These are phyloP conservation scores for Furcasterigmium furcatum DNA, from an alignment of 2,329 filamentous ascomycete genomes.

Conservation along the genomic window DNA sequence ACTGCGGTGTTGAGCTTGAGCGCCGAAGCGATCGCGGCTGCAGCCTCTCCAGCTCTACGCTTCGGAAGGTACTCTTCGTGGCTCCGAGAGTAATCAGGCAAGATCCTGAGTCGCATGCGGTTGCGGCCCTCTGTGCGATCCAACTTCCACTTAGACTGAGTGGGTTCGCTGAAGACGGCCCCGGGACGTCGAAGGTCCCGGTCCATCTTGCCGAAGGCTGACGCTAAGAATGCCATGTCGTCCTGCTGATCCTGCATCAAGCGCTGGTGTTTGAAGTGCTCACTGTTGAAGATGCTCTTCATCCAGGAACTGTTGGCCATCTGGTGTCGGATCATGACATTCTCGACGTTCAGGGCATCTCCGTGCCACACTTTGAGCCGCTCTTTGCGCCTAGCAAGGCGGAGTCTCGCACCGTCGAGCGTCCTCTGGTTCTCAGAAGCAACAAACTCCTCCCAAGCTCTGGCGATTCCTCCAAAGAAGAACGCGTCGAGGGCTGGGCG, in stretches of 20 bases:
- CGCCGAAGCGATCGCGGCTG: conserved; percentile 5
- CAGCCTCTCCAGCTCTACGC: conserved; percentile 42
- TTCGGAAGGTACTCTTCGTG: conserved; percentile 83
- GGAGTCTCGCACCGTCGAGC: conserved; percentile 67
- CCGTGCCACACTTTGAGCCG: conserved; percentile 76
- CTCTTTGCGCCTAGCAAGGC: conserved; percentile 75
- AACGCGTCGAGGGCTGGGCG: conserved; percentile 73
- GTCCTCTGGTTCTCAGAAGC: conserved; percentile 76
- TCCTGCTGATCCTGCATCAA: conserved; percentile 91
- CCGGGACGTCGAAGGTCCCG: conserved; percentile 75
- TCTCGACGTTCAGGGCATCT: conserved; percentile 66
- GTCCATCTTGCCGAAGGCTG: conserved; percentile 75
- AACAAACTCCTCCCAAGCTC: conserved; percentile 86
- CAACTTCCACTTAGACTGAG: conserved; percentile 77
- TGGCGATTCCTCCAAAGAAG: conserved; percentile 79
- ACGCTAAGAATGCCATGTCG: conserved; percentile 73
- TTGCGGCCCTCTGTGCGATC: conserved; percentile 95
- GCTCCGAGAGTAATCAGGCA: conserved; percentile 70
- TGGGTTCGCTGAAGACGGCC: conserved; percentile 69
- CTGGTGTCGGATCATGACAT: conserved; percentile 76
- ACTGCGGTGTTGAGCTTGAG: conserved; percentile 16
- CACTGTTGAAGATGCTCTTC: conserved; percentile 90
- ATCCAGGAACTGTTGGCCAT: conserved; percentile 87
- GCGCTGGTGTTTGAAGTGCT: conserved; percentile 88
- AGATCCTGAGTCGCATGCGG: conserved; percentile 84